phyloP scores from a whole-genome alignment of 306 rosid genomes.

The Morella rubra region DNA sequence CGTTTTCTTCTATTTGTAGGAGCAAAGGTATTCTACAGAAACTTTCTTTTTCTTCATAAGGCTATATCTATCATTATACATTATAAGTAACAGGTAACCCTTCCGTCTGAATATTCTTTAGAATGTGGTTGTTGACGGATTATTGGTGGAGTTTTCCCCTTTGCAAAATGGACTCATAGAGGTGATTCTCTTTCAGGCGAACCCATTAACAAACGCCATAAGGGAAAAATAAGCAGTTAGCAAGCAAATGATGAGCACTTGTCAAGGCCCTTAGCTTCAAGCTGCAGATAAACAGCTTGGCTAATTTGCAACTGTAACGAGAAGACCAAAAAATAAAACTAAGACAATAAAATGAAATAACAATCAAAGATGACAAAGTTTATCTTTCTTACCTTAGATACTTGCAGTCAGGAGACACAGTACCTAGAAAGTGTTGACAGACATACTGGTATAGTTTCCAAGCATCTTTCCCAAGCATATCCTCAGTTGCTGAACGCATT shows the following conservation, averaged over 20 bases:
- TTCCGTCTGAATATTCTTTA: too few species aligned
- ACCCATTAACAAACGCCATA: not conserved
- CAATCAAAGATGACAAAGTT: slow-evolving; percentile 14
- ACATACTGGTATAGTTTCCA: slow-evolving; percentile 90
- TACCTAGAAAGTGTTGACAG: slow-evolving; percentile 87
- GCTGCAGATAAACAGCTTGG: not conserved
- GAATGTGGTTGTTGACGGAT: not conserved
- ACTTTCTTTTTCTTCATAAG: not conserved
- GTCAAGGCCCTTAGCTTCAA: not conserved
- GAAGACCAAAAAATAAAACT: slow-evolving; percentile 18
- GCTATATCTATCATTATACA: not conserved
- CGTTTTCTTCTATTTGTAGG: too few species aligned
- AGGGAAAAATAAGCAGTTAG: too few species aligned
- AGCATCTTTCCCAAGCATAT: slow-evolving; percentile 77
- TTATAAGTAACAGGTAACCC: not conserved
- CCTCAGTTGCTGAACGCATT: slow-evolving; percentile 76
- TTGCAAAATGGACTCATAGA: not conserved
- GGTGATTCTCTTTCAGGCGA: not conserved
- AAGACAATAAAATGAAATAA: slow-evolving; percentile 19
- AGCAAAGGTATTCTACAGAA: not conserved
- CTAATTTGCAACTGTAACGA: not conserved
- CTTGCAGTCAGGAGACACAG: slow-evolving; percentile 92
- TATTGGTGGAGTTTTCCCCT: not conserved
- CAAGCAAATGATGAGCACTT: not conserved
- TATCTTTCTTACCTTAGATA: slow-evolving; percentile 57